Percentiles rank a stretch among this genome's conserved stretches.
Conservation (phyloP, 768 basidiomycete genomes). For the Tulasnella sp. region DNA sequence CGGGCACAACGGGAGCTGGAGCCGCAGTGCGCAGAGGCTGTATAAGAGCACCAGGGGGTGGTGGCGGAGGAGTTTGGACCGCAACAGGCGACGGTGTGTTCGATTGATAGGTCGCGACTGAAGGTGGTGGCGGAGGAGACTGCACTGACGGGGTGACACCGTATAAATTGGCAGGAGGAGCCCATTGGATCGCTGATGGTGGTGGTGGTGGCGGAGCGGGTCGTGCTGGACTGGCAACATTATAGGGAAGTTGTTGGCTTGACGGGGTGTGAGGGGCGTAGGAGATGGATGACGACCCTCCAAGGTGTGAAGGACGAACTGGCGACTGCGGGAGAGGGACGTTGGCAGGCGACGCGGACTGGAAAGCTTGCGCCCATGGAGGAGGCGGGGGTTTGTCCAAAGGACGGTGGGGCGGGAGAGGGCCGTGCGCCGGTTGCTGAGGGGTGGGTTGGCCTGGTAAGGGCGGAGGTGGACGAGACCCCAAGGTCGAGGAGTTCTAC, state of each 20-base stretch:
- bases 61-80: conserved; percentile 9
- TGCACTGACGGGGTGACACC: background rate
- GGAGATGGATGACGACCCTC: conserved; percentile 15
- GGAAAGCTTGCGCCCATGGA: conserved; percentile 20
- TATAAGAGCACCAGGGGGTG: background rate
- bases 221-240: conserved; percentile 15
- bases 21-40: conserved; percentile 9
- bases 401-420: conserved; percentile 20
- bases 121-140: background rate
- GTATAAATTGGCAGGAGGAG: conserved; percentile 2
- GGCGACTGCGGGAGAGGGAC: conserved; percentile 18
- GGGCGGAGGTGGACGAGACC: conserved; percentile 7
- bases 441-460: background rate
- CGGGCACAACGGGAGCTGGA: conserved; percentile 1
- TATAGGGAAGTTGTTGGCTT: conserved; percentile 10
- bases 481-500: background rate
- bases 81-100: conserved; percentile 1
- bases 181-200: conserved; percentile 17
- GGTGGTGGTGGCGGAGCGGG: conserved; percentile 19
- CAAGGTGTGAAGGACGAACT: conserved; percentile 18
- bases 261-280: conserved; percentile 19
- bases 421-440: background rate
- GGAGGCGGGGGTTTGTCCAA: conserved; percentile 22
- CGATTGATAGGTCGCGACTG: conserved; percentile 3
- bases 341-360: conserved; percentile 18